Conservation (phyloP, 202 grass and related monocot species). For the Musa balbisiana region DNA sequence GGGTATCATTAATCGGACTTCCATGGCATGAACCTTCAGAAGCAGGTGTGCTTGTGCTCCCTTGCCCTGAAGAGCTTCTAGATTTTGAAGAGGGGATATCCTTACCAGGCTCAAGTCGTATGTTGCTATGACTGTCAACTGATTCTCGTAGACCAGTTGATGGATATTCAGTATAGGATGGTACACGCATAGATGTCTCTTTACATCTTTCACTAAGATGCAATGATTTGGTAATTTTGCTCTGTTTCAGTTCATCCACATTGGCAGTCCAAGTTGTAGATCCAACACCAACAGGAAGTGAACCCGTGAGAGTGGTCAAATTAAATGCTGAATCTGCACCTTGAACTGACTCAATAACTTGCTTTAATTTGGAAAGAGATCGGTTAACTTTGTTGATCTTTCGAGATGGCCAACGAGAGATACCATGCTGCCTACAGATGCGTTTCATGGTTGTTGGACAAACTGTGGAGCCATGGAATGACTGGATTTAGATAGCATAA, state of each 20-base stretch:
- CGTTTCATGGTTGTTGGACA: conserved; percentile 98
- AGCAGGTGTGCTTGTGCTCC: conserved; percentile 57
- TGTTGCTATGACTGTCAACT: conserved; percentile 30
- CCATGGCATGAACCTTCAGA: conserved; percentile 71
- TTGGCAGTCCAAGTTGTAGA: conserved; percentile 46
- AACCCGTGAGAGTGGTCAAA: conserved; percentile 61
- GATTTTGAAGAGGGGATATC: conserved; percentile 33
- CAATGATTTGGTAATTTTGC: conserved; percentile 36
- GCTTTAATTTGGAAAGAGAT: conserved; percentile 85
- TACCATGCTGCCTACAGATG: conserved; percentile 91
- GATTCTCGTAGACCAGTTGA: conserved; percentile 22
- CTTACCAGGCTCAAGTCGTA: conserved; percentile 38
- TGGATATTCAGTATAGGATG: conserved; percentile 20
- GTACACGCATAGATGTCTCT: conserved; percentile 30
- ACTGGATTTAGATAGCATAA: not conserved
- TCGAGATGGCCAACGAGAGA: conserved; percentile 87
- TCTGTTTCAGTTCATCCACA: conserved; percentile 39
- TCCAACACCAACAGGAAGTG: conserved; percentile 53
- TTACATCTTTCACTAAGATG: conserved; percentile 19
- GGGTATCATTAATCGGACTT: conserved; percentile 40
- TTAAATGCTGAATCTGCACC: conserved; percentile 53
- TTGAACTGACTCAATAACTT: conserved; percentile 93
- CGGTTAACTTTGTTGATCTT: conserved; percentile 98
- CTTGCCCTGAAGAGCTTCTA: conserved; percentile 67
- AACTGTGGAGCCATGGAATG: conserved; percentile 32